Base-by-base conservation (phyloP, 2,329 filamentous ascomycete genomes). In the Calonectria hawksworthii region DNA sequence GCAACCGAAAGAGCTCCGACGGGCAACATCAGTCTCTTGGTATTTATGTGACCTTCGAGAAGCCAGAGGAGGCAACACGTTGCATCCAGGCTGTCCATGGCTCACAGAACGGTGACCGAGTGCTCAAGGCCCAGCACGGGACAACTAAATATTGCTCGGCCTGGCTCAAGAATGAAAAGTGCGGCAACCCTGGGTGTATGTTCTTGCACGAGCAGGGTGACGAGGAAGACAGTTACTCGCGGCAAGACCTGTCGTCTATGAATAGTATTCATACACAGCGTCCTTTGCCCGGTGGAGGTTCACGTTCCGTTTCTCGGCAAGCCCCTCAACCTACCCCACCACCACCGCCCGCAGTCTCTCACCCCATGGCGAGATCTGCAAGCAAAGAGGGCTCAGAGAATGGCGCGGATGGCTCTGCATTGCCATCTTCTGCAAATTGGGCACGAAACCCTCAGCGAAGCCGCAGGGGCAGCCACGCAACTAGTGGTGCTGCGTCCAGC, bases 131-230 rank as follows among this genome's bases (percentile, higher is more conserved):
- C 5, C 93, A 92, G 82, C 86, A 93, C 68, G 97, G 97, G 30
- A 99, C 97, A 0, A 99, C 97, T 6, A 99, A 99, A 84, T 99
- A 99, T 85, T 99, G 97, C 85, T 99, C 97, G 0, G 96, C 97
- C 5, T 99, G 98, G 89, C 89, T 99, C 23, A 94, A 98, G 73
- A 96, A 98, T 79, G 97, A 99, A 85, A 94, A 93, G 78, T 99
- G 97, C 86, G 96, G 95, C 72, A 99, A 99, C 82, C 93, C 96
- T 67, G 96, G 97, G 76, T 99, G 97, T 88, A 99, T 98, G 92
- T 99, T 99, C 85, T 87, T 99, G 66, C 97, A 99, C 83, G 98
- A 99, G 85, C 94, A 97, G 50, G 98, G 97, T n/a, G 97, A 99
- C 82, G 97, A 98, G 80, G 96, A 97, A 79, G 96, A 99, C 82